Percentiles rank a stretch among this genome's conserved stretches.
Evolutionary conservation across 108 stramenopile genomes (phyloP).

Genomic region (Pelagomonas calceolata): DNA sequence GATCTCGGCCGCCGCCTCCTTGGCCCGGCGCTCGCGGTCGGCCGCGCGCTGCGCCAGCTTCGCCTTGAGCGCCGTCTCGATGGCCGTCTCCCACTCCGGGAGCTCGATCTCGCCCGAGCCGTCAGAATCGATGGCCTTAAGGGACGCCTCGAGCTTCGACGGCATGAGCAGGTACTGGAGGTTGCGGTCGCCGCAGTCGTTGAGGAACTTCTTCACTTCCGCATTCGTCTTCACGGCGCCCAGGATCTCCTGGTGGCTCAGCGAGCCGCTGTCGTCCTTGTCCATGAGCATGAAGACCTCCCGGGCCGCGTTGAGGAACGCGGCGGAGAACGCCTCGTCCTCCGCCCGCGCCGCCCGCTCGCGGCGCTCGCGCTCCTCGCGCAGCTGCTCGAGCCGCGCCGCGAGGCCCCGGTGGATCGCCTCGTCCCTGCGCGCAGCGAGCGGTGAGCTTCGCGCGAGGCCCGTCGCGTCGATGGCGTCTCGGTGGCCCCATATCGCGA

Average conservation of each 20-base stretch:
- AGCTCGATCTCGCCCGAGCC: not conserved
- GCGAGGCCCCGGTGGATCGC: not conserved
- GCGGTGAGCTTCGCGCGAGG: too few relatives aligned
- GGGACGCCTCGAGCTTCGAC: not conserved
- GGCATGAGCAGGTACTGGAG: not conserved
- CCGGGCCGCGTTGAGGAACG: not conserved
- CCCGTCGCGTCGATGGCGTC: too few relatives aligned
- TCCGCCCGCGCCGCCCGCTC: not conserved
- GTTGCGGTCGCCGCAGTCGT: not conserved
- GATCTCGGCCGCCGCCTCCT: not conserved
- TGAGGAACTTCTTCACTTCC: not conserved
- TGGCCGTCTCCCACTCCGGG: not conserved
- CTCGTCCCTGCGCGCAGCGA: too few relatives aligned
- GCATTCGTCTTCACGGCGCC: not conserved
- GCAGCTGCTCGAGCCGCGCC: not conserved
- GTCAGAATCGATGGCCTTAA: not conserved
- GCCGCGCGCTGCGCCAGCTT: not conserved
- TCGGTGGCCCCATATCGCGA: too few relatives aligned
- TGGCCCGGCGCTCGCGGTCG: not conserved
- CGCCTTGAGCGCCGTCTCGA: not conserved
- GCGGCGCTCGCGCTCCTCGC: not conserved
- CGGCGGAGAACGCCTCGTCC: not conserved
- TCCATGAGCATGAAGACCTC: not conserved
- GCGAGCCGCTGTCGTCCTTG: not conserved
- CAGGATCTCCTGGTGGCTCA: not conserved